Evolutionary conservation across 1,139 yeast genomes (phyloP).

Genomic region (Kurtzmaniella quercitrusa): DNA sequence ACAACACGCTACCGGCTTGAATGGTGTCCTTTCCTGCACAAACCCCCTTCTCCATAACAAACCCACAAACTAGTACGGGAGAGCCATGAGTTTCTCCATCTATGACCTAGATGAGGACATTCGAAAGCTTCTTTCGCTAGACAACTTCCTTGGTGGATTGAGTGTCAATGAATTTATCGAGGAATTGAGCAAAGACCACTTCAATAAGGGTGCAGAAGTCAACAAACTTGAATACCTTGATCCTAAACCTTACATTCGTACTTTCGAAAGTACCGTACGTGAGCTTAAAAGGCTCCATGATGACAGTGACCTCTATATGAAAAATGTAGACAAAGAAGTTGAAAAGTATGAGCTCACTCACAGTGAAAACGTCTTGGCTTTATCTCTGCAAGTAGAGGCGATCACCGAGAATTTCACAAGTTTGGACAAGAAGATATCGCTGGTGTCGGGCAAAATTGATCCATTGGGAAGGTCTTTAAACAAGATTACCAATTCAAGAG

Average conservation of each 20-base stretch:
- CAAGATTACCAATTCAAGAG: slow-evolving; percentile 71
- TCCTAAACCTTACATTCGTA: slow-evolving; percentile 92
- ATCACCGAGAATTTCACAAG: slow-evolving; percentile 47
- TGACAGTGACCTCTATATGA: slow-evolving; percentile 49
- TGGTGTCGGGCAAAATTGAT: slow-evolving; percentile 59
- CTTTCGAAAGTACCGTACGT: slow-evolving; percentile 81
- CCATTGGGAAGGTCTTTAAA: slow-evolving; percentile 75
- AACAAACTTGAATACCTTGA: slow-evolving; percentile 59
- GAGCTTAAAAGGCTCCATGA: slow-evolving; percentile 60
- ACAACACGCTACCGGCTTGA: too few relatives aligned
- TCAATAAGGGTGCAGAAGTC: slow-evolving; percentile 51
- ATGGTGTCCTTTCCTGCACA: neutral
- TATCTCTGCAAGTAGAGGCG: slow-evolving; percentile 47
- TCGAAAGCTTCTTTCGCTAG: slow-evolving; percentile 60
- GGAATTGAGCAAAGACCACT: slow-evolving; percentile 70
- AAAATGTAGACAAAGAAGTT: slow-evolving; percentile 51
- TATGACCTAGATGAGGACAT: slow-evolving; percentile 68
- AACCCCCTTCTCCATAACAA: neutral
- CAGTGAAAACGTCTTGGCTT: slow-evolving; percentile 57
- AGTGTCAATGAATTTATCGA: slow-evolving; percentile 83
- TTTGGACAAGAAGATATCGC: slow-evolving; percentile 58
- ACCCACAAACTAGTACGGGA: neutral
- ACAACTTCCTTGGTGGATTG: slow-evolving; percentile 65
- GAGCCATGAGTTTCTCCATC: slow-evolving; percentile 40
- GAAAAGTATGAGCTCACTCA: slow-evolving; percentile 64